Evolutionary conservation across 2,329 filamentous ascomycete genomes (phyloP), one percentile per base, ranked within the genome.

Genomic region (Geoglossum cookeanum): DNA sequence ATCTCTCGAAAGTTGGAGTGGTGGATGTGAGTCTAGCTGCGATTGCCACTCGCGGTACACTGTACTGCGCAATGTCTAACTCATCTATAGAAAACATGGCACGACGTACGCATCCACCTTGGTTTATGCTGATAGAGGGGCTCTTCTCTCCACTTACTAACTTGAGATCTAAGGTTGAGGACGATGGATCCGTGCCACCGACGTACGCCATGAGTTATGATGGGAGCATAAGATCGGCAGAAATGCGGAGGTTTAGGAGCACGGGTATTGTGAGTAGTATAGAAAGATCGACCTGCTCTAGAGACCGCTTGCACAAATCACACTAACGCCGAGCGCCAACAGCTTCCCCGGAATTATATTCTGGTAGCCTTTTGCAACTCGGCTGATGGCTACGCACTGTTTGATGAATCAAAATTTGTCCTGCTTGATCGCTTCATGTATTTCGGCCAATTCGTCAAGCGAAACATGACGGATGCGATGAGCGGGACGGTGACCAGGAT

Each of bases 391-490:
- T 72, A 61, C 67, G 64, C 69, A 62, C 63, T 72, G 37, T 60
- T 72, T 9, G 64, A 67, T 35, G 72, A 73, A 61, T 66, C 71
- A 9, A 69, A 73, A 29, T 67, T 81, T 48, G 67, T 69, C 15
- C 67, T 81, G 27, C 65, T 80, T 33, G 76, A 79, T 65, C 73
- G 78, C n/a, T 67, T 70, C 1, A 66, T 80, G 13, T 70, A 73
- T 54, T 72, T 79, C 15, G 78, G 78, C 15, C 75, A 80, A 61
- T 68, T 74, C 11, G 78, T 81, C 55, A 80, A 78, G 64, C 67
- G 70, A 37, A 68, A 70, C 45, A 66, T 69, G 0, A 70, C 70
- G 27, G 72, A 75, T 60, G 69, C 73, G 15, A 72, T 76, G 66
- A 78, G 74, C 56, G 78, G 78, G 30, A 77, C 74, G 2, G 72